Conservation (phyloP, 371 early-diverging fungal genomes). For the Zychaea mexicana region DNA sequence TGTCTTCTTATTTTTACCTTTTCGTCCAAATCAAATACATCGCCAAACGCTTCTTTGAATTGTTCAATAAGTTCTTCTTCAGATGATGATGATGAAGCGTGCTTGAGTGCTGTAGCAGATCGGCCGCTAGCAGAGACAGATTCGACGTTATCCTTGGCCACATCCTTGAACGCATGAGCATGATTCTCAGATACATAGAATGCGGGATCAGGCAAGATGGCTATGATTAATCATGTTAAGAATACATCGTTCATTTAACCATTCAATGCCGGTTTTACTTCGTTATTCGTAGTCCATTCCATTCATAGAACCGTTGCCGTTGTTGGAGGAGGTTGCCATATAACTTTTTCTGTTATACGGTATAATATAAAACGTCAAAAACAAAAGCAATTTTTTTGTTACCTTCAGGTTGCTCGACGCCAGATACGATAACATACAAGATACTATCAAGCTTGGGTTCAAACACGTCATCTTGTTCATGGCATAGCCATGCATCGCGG, state of each 20-base stretch:
- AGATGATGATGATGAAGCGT: neutral
- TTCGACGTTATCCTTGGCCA: slow-evolving; percentile 24
- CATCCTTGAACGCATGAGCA: slow-evolving; percentile 25
- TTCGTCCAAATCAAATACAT: slow-evolving; percentile 1
- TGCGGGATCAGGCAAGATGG: slow-evolving; percentile 29
- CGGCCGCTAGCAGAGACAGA: slow-evolving; percentile 7
- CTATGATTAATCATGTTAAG: slow-evolving; percentile 7
- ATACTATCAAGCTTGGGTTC: slow-evolving; percentile 14
- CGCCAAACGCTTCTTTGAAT: neutral
- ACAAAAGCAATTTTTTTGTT: neutral
- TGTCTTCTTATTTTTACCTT: slow-evolving; percentile 1
- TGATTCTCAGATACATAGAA: slow-evolving; percentile 39
- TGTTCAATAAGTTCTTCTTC: neutral
- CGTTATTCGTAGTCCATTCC: too few species aligned
- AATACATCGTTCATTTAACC: too few species aligned
- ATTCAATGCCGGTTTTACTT: too few species aligned
- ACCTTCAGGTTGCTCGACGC: slow-evolving; percentile 20
- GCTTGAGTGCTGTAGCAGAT: neutral
- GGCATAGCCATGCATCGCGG: slow-evolving; percentile 7
- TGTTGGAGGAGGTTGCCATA: too few species aligned
- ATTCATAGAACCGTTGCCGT: too few species aligned
- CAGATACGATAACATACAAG: slow-evolving; percentile 18
- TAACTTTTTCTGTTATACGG: neutral
- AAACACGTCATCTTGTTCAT: slow-evolving; percentile 17
- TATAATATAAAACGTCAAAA: neutral